Conservation (phyloP, 2,329 filamentous ascomycete genomes). For the Ophiostoma ulmi region DNA sequence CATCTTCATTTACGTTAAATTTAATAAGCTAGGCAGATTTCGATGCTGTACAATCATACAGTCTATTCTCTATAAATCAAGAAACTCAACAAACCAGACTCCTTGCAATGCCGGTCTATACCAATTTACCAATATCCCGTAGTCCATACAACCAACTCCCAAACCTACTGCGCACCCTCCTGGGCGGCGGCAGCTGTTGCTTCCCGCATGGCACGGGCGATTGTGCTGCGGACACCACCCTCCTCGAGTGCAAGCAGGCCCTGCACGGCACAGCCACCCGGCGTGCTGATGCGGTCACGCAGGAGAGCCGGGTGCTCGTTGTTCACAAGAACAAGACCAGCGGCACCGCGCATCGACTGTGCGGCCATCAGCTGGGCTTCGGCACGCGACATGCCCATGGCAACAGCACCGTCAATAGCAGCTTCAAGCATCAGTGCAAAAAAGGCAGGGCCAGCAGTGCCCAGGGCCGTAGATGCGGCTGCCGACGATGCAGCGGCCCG, state of each 20-base stretch:
- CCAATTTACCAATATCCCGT: background rate
- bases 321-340: constrained; percentile 56
- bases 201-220: constrained; percentile 65
- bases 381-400: constrained; percentile 67
- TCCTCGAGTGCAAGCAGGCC: constrained; percentile 71
- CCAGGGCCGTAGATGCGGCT: constrained; percentile 69
- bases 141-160: constrained; percentile 8
- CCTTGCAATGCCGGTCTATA: constrained; percentile 8
- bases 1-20: background rate
- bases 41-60: background rate
- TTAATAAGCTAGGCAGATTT: background rate
- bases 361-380: constrained; percentile 74
- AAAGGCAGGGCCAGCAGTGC: constrained; percentile 70
- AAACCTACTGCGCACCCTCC: constrained; percentile 14
- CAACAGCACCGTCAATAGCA: constrained; percentile 69
- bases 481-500: constrained; percentile 44
- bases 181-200: constrained; percentile 58
- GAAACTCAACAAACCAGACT: background rate
- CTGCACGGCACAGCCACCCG: constrained; percentile 72
- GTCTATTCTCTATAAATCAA: constrained; percentile 2
- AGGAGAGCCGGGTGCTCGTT: constrained; percentile 72
- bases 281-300: constrained; percentile 70
- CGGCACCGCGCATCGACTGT: constrained; percentile 71
- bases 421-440: constrained; percentile 71
- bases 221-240: constrained; percentile 59